Evolutionary conservation across 768 basidiomycete species (phyloP), one percentile per base, ranked within the genome.

Genomic region (Xerocomellus dryophilus): DNA sequence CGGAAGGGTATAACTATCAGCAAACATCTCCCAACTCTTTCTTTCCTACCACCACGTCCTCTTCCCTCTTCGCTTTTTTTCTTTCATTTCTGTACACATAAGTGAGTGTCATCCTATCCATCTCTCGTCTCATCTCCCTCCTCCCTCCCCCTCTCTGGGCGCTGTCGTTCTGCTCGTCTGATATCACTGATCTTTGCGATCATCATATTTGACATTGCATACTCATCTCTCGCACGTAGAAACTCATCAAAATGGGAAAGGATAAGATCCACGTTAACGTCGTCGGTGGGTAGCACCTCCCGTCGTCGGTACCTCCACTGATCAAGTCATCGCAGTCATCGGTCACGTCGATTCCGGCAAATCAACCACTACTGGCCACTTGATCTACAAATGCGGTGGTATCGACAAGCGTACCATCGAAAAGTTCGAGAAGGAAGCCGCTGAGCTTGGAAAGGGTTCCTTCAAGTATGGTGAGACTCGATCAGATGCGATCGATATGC

Each of bases 381-480:
- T 99, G 82, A 98, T 98, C 87, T 98, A 98, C 92, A 97, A 99
- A 88, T 99, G 97, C 76, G 97, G 97, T 87, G 97, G 97, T 90
- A 99, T 99, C 82, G 97, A 99, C 76, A 99, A 98, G 85, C 93
- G 93, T 86, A 94, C 93, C 73, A 95, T 96, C 64, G 93, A 95
- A 79, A 97, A 98, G 83, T 98, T 98, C 83, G 97, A 99, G 85
- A 99, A 99, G 88, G 97, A 99, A 81, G 97, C 97, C 68, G 93
- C 93, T 80, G 97, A 99, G 76, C 91, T 99, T 73, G 97, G 97
- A 73, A 99, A 99, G 82, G 93, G 95, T 75, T 93, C 92, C 73
- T 97, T 92, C 84, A 92, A 93, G 76, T 95, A 95, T 77, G 93
- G 93, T 93, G 62, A 65, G 88, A 74, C 57, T 56, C 38, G 51